Percentiles rank a stretch among this genome's conserved stretches.
phyloP scores from a whole-genome alignment of 2,329 filamentous ascomycete species.

The Epichloe aotearoae region DNA sequence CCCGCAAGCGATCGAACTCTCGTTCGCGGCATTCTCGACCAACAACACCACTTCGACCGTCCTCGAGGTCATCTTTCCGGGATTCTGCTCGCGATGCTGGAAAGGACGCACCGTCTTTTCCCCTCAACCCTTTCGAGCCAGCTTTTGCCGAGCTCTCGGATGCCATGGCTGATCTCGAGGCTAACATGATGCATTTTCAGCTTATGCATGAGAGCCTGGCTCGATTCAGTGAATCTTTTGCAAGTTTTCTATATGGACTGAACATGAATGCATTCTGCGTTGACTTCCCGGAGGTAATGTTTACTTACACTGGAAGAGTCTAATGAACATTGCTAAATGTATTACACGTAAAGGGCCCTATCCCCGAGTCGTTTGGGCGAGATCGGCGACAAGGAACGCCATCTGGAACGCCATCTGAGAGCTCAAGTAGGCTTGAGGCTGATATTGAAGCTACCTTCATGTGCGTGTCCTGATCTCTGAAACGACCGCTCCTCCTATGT shows the following conservation, averaged over 20 bases:
- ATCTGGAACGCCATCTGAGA: conserved; percentile 22
- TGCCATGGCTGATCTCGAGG: conserved; percentile 87
- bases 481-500: background rate
- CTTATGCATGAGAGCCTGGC: conserved; percentile 91
- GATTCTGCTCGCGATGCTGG: conserved; percentile 51
- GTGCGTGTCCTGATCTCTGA: conserved; percentile 31
- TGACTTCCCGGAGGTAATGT: conserved; percentile 76
- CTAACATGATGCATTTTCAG: conserved; percentile 95
- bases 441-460: conserved; percentile 76
- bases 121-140: conserved; percentile 68
- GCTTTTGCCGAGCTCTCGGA: conserved; percentile 89
- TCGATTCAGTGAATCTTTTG: conserved; percentile 85
- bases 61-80: conserved; percentile 78
- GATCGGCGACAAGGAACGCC: conserved; percentile 45
- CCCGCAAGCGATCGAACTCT: conserved; percentile 38
- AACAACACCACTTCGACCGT: conserved; percentile 82
- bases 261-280: conserved; percentile 99
- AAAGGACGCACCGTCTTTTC: conserved; percentile 42
- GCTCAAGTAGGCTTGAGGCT: conserved; percentile 18
- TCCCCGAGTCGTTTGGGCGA: conserved; percentile 68
- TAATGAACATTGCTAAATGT: background rate
- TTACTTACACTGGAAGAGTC: background rate
- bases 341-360: conserved; percentile 47
- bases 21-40: conserved; percentile 59
- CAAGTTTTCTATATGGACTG: conserved; percentile 84